Evolutionary conservation across 2,329 filamentous ascomycete genomes (phyloP).

Genomic region (Cyphellophora attinorum): DNA sequence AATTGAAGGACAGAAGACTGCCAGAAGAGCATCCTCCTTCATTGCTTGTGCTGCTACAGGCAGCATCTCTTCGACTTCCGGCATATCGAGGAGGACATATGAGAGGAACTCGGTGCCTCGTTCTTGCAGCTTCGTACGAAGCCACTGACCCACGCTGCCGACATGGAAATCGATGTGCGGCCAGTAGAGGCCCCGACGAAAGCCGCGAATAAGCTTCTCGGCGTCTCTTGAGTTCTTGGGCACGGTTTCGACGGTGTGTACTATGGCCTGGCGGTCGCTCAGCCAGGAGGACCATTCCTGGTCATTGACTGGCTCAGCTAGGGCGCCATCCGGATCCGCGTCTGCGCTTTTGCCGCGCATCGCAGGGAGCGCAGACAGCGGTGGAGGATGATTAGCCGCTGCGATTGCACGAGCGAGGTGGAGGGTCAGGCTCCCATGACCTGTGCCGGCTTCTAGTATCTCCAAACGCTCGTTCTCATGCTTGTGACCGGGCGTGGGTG

Average conservation of each 20-base stretch:
- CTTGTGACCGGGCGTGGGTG: slow-evolving; percentile 22
- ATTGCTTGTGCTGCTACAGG: slow-evolving; percentile 43
- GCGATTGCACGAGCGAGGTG: slow-evolving; percentile 68
- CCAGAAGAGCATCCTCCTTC: slow-evolving; percentile 53
- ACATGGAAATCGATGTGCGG: slow-evolving; percentile 65
- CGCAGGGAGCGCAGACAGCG: slow-evolving; percentile 7
- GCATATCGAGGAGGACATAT: slow-evolving; percentile 65
- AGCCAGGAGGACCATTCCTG: not conserved
- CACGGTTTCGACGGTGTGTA: slow-evolving; percentile 65
- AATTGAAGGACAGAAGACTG: slow-evolving; percentile 67
- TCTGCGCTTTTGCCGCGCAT: slow-evolving; percentile 1
- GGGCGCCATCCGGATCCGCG: slow-evolving; percentile 1
- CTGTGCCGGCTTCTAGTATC: slow-evolving; percentile 75
- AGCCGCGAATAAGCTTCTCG: slow-evolving; percentile 54
- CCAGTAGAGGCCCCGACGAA: slow-evolving; percentile 60
- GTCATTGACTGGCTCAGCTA: not conserved
- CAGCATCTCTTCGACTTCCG: slow-evolving; percentile 46
- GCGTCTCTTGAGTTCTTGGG: slow-evolving; percentile 55
- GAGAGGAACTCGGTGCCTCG: slow-evolving; percentile 49
- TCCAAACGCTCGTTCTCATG: slow-evolving; percentile 43
- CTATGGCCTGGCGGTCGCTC: slow-evolving; percentile 47
- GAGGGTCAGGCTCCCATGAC: slow-evolving; percentile 70
- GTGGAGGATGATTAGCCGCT: slow-evolving; percentile 54
- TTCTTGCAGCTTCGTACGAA: slow-evolving; percentile 30
- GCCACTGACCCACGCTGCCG: slow-evolving; percentile 55